phyloP scores from a whole-genome alignment of 1,139 yeast genomes.

The Zhuliangozyma blackwelliae region DNA sequence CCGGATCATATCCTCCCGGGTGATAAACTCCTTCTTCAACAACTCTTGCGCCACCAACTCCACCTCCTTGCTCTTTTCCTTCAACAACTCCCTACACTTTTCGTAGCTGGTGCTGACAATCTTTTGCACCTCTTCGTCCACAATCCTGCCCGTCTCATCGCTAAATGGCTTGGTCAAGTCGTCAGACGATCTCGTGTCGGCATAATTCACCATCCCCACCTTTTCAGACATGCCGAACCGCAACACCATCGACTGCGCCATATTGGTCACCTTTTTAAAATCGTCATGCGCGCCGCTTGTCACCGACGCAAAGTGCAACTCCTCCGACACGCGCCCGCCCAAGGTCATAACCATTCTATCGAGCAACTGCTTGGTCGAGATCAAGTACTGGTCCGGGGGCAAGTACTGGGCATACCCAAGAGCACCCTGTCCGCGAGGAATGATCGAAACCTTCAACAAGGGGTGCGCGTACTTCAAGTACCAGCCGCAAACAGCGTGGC shows the following conservation, averaged over 20 bases:
- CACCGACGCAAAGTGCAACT: constrained; percentile 80
- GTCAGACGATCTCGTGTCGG: constrained; percentile 50
- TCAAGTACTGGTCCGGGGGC: constrained; percentile 87
- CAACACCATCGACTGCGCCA: constrained; percentile 92
- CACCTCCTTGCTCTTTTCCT: constrained; percentile 69
- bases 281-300: constrained; percentile 97
- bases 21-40: constrained; percentile 76
- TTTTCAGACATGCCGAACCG: constrained; percentile 85
- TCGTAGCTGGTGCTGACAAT: constrained; percentile 76
- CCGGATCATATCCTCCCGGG: constrained; percentile 87
- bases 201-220: constrained; percentile 77
- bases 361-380: constrained; percentile 70
- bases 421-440: constrained; percentile 96
- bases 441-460: constrained; percentile 86
- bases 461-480: constrained; percentile 87
- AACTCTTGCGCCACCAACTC: constrained; percentile 84
- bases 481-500: constrained; percentile 99
- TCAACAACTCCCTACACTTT: constrained; percentile 62
- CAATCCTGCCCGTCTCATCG: constrained; percentile 73
- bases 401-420: constrained; percentile 97
- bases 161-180: constrained; percentile 85
- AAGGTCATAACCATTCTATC: constrained; percentile 96
- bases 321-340: constrained; percentile 96
- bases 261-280: constrained; percentile 90
- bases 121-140: constrained; percentile 80